Evolutionary conservation across 2,329 filamentous ascomycete species (phyloP).

Genomic region (Fusarium musae): DNA sequence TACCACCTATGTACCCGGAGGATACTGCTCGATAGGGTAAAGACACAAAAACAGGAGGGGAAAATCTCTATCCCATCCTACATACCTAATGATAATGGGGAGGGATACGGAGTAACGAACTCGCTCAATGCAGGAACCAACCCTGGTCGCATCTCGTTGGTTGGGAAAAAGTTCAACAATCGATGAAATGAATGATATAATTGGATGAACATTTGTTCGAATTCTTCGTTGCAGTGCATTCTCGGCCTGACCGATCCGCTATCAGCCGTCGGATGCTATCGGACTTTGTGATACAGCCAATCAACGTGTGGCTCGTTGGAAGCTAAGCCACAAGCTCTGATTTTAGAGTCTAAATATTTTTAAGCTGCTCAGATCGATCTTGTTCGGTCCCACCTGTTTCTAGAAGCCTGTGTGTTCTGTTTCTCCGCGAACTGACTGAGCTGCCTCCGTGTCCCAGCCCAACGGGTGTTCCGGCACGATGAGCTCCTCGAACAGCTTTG

Average conservation of each 20-base stretch:
- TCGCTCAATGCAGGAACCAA: conserved; percentile 31
- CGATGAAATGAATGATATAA: conserved; percentile 8
- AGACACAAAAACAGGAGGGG: conserved; percentile 2
- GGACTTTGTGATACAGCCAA: conserved; percentile 27
- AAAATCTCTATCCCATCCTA: conserved; percentile 14
- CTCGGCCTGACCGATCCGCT: conserved; percentile 42
- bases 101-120: conserved; percentile 2
- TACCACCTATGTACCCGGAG: conserved; percentile 2
- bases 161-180: conserved; percentile 9
- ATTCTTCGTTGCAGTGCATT: conserved; percentile 21
- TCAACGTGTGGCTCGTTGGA: conserved; percentile 21
- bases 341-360: conserved; percentile 5
- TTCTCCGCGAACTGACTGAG: conserved; percentile 13
- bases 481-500: conserved; percentile 4
- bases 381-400: conserved; percentile 19
- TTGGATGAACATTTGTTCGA: conserved; percentile 16
- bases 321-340: conserved; percentile 33
- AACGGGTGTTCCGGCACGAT: conserved; percentile 21
- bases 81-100: background rate
- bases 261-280: conserved; percentile 30
- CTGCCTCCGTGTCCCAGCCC: conserved; percentile 3
- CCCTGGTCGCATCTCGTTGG: conserved; percentile 16
- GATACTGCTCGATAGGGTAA: conserved; percentile 22
- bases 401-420: conserved; percentile 18
- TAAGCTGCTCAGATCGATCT: conserved; percentile 36